Conservation (phyloP, 352 stramenopile genomes). For the Globisporangium splendens region DNA sequence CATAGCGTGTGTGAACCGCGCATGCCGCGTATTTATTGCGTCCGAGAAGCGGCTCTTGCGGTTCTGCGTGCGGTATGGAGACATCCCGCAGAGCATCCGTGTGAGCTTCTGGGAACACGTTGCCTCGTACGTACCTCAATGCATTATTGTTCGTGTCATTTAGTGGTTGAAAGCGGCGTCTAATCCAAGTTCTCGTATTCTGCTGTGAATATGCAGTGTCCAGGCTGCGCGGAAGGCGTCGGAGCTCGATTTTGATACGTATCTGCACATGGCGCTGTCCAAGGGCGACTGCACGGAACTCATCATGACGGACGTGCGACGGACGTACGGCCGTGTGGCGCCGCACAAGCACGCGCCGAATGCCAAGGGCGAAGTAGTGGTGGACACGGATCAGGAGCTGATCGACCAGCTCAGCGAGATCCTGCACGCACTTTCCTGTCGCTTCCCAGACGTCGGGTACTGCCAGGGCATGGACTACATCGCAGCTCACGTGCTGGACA, state of each 20-base stretch:
- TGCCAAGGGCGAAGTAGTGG: conserved; percentile 42
- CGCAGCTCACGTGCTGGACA: conserved; percentile 71
- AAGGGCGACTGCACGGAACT: conserved; percentile 82
- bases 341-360: conserved; percentile 68
- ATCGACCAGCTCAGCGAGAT: conserved; percentile 76
- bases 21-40: conserved; percentile 54
- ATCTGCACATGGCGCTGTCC: conserved; percentile 79
- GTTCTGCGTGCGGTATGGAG: conserved; percentile 83
- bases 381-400: conserved; percentile 61
- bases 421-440: conserved; percentile 71
- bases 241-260: conserved; percentile 80
- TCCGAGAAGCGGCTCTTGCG: conserved; percentile 66
- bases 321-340: conserved; percentile 78
- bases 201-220: conserved; percentile 2
- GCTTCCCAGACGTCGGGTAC: conserved; percentile 82
- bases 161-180: no score
- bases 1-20: conserved; percentile 52
- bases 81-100: conserved; percentile 45
- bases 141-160: not conserved
- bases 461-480: conserved; percentile 90
- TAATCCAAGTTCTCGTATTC: no score
- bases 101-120: conserved; percentile 78
- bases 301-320: conserved; percentile 80
- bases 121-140: conserved; percentile 19
- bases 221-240: conserved; percentile 43